Evolutionary conservation across 2,329 filamentous ascomycete species (phyloP).

Genomic region (Scedosporium aurantiacum): DNA sequence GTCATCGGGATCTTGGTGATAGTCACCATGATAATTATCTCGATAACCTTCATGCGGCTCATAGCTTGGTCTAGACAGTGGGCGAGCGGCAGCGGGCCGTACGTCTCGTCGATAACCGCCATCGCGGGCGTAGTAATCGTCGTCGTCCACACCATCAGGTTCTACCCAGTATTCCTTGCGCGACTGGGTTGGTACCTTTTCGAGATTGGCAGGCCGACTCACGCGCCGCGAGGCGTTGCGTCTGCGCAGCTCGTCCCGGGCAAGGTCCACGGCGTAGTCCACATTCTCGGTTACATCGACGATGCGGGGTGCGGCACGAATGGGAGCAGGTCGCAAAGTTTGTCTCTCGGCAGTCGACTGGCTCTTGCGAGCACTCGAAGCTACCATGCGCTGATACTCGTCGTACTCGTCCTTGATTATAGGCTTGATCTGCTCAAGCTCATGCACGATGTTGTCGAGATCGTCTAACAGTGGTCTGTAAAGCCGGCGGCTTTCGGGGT

Average conservation of each 20-base stretch:
- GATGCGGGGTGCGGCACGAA: slow-evolving; percentile 31
- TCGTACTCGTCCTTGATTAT: slow-evolving; percentile 61
- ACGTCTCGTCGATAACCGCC: not conserved
- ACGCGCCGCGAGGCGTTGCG: slow-evolving; percentile 51
- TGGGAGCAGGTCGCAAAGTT: slow-evolving; percentile 17
- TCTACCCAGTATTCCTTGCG: not conserved
- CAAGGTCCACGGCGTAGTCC: slow-evolving; percentile 66
- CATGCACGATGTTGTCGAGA: slow-evolving; percentile 48
- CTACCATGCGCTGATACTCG: slow-evolving; percentile 27
- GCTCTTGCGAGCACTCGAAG: not conserved
- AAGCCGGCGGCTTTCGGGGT: slow-evolving; percentile 51
- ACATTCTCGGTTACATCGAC: slow-evolving; percentile 61
- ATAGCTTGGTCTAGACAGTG: not conserved
- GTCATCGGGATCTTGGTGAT: slow-evolving; percentile 24
- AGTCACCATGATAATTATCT: not conserved
- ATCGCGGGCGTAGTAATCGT: not conserved
- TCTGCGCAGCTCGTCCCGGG: slow-evolving; percentile 58
- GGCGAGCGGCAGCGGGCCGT: not conserved
- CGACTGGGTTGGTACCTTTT: slow-evolving; percentile 29
- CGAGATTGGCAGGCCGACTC: slow-evolving; percentile 24
- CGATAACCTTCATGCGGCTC: too few species aligned
- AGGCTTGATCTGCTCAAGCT: slow-evolving; percentile 70
- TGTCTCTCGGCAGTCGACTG: not conserved
- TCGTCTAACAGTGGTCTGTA: slow-evolving; percentile 42
- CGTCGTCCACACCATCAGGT: slow-evolving; percentile 7